These are phyloP conservation scores for Nicotiana otophora DNA, from an alignment of 257 asterid genomes.

Conservation along the genomic window DNA sequence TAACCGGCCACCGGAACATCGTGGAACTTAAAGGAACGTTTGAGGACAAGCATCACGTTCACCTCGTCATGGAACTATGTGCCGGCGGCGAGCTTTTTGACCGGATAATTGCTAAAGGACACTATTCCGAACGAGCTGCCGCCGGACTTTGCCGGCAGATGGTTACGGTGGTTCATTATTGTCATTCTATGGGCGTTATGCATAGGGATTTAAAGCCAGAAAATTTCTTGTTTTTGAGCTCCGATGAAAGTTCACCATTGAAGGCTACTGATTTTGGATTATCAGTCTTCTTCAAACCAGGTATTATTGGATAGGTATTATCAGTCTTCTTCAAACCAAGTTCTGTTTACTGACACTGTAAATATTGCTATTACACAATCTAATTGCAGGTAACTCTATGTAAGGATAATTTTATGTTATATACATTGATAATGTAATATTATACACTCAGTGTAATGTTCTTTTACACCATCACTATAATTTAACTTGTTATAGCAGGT, in stretches of 20 bases:
- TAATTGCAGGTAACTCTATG: too few species aligned
- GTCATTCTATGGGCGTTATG: constrained; percentile 87
- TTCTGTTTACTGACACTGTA: too few species aligned
- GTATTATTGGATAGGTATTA: constrained; percentile 19
- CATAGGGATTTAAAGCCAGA: constrained; percentile 90
- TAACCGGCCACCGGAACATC: constrained; percentile 74
- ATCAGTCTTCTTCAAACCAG: constrained; percentile 69
- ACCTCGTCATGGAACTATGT: constrained; percentile 78
- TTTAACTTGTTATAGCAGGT: too few species aligned
- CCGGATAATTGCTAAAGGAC: constrained; percentile 74
- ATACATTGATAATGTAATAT: too few species aligned
- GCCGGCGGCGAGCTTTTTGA: constrained; percentile 88
- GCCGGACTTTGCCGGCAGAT: constrained; percentile 81
- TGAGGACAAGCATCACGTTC: constrained; percentile 71
- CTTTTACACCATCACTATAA: too few species aligned
- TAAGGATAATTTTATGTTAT: too few species aligned
- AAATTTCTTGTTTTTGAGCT: constrained; percentile 58
- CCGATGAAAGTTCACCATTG: constrained; percentile 60
- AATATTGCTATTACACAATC: too few species aligned
- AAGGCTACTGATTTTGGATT: constrained; percentile 87
- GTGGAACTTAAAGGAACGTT: constrained; percentile 78
- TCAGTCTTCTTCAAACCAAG: constrained; percentile 61
- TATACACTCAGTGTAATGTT: too few species aligned
- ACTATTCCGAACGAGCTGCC: constrained; percentile 97
- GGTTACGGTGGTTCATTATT: constrained; percentile 72